These are phyloP conservation scores for Rosellinia necatrix DNA, from an alignment of 2,329 filamentous ascomycete species.

Conservation along the genomic window DNA sequence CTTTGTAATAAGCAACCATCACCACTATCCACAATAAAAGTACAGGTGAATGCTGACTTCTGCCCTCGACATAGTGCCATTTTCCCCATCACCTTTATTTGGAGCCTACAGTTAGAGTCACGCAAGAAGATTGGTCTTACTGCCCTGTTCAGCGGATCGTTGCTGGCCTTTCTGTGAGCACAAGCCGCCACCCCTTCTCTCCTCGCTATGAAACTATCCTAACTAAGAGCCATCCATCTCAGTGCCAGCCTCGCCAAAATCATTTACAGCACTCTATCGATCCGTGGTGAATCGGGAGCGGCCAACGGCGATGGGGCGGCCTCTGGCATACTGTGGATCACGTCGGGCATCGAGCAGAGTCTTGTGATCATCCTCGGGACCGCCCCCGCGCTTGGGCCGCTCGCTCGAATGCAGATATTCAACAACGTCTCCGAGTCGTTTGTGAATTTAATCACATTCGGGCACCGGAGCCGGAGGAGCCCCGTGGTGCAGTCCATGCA, in stretches of 20 bases:
- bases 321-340: neutral
- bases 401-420: neutral
- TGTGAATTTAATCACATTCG: neutral
- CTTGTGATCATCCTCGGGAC: neutral
- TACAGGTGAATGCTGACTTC: neutral
- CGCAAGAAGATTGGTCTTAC: neutral
- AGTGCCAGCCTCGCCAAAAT: neutral
- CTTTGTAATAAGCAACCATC: neutral
- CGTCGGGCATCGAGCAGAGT: neutral
- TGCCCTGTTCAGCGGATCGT: neutral
- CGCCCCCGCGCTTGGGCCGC: neutral
- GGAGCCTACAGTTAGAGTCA: neutral
- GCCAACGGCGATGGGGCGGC: neutral
- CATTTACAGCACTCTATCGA: neutral
- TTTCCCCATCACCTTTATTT: neutral
- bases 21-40: neutral
- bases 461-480: neutral
- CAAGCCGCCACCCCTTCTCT: no score
- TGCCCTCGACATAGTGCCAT: neutral
- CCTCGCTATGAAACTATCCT: no score
- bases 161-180: neutral
- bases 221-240: no score
- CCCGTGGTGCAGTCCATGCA: neutral
- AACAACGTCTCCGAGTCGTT: neutral
- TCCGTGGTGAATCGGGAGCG: neutral